A percentile compares a stretch with the other conserved stretches of the same genome.
phyloP scores from a whole-genome alignment of 768 basidiomycete genomes.

The Hygrophorus pudorinus region DNA sequence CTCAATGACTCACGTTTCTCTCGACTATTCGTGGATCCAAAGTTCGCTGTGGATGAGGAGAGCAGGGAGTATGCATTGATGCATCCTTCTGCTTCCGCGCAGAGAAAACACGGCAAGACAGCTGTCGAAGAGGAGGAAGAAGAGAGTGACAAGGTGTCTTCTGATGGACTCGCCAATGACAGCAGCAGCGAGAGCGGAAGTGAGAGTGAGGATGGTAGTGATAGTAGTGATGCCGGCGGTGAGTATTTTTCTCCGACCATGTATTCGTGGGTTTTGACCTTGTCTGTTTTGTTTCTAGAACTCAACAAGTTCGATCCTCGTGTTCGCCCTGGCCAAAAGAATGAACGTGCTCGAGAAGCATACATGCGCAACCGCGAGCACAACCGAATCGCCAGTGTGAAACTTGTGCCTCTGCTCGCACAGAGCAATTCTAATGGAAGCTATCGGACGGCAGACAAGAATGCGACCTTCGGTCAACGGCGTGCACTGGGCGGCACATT shows the following conservation, averaged over 20 bases:
- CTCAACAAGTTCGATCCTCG: slow-evolving; percentile 43
- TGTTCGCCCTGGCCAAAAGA: slow-evolving; percentile 37
- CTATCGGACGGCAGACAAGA: slow-evolving; percentile 27
- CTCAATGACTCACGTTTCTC: slow-evolving; percentile 86
- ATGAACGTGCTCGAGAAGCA: slow-evolving; percentile 35
- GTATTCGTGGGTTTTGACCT: neutral
- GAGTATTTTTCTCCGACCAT: slow-evolving; percentile 11
- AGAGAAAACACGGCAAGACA: slow-evolving; percentile 44
- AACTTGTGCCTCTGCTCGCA: slow-evolving; percentile 57
- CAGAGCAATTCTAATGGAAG: slow-evolving; percentile 18
- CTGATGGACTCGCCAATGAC: slow-evolving; percentile 38
- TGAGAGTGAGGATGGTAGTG: slow-evolving; percentile 22
- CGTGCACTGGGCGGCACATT: slow-evolving; percentile 22
- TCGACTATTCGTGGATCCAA: slow-evolving; percentile 83
- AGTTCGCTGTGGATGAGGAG: slow-evolving; percentile 84
- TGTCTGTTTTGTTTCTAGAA: slow-evolving; percentile 21
- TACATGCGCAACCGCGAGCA: slow-evolving; percentile 30
- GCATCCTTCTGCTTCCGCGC: slow-evolving; percentile 75
- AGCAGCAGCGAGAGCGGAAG: slow-evolving; percentile 35
- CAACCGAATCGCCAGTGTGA: slow-evolving; percentile 44
- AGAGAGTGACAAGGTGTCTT: slow-evolving; percentile 64
- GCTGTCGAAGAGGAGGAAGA: slow-evolving; percentile 87
- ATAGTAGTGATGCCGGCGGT: slow-evolving; percentile 56
- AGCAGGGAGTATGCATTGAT: slow-evolving; percentile 85
- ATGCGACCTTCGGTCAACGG: slow-evolving; percentile 66